Evolutionary conservation across 2,329 filamentous ascomycete genomes (phyloP).

Genomic region (Botrytis paeoniae): DNA sequence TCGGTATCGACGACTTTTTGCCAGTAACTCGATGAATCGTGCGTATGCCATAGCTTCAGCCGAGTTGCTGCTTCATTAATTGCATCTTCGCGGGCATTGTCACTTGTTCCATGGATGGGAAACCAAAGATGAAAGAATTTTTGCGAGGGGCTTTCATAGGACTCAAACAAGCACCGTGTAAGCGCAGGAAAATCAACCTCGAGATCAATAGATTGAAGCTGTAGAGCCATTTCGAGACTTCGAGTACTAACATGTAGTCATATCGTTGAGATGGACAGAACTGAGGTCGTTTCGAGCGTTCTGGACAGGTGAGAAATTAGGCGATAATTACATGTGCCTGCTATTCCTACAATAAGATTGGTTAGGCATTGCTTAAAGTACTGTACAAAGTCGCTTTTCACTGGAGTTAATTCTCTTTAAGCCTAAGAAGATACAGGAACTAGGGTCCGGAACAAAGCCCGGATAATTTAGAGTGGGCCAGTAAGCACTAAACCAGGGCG

Average conservation of each 20-base stretch:
- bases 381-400: background rate
- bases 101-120: conserved; percentile 13
- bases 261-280: background rate
- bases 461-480: background rate
- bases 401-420: background rate
- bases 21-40: conserved; percentile 18
- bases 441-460: background rate
- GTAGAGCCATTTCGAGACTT: background rate
- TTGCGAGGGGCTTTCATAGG: conserved; percentile 12
- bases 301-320: background rate
- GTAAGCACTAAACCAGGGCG: background rate
- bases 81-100: conserved; percentile 16
- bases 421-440: background rate
- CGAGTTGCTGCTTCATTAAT: conserved; percentile 19
- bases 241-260: background rate
- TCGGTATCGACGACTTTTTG: conserved; percentile 18
- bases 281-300: background rate
- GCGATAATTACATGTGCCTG: background rate
- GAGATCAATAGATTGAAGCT: conserved; percentile 6
- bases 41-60: conserved; percentile 19
- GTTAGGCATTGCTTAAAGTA: background rate
- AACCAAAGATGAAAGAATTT: conserved; percentile 17
- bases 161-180: conserved; percentile 16
- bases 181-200: conserved; percentile 34
- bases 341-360: background rate